phyloP scores from a whole-genome alignment of 1,284 basidiomycete species.

The Naganishia cerealis region DNA sequence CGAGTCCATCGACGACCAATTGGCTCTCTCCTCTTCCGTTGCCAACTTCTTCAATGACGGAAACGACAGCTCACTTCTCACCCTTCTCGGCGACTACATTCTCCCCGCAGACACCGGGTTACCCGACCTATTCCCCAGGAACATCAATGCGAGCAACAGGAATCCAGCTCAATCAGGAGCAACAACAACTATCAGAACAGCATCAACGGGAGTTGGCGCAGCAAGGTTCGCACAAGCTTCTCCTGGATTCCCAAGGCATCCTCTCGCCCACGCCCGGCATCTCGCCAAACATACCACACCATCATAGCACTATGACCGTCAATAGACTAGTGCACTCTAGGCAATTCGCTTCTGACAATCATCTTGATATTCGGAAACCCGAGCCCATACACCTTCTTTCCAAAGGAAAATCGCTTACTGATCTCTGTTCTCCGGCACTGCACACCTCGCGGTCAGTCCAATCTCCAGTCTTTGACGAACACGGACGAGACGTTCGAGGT shows the following conservation, averaged over 20 bases:
- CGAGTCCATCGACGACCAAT: slow-evolving; percentile 21
- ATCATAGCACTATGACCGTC: slow-evolving; percentile 2
- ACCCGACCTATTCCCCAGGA: slow-evolving; percentile 33
- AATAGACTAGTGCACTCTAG: slow-evolving; percentile 4
- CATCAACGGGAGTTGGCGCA: neutral
- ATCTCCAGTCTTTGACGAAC: slow-evolving; percentile 9
- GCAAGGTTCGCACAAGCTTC: slow-evolving; percentile 17
- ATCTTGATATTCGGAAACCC: slow-evolving; percentile 12
- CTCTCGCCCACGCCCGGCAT: slow-evolving; percentile 36
- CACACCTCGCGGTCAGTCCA: neutral
- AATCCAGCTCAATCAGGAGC: slow-evolving; percentile 9
- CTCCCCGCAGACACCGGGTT: slow-evolving; percentile 35
- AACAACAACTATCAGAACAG: neutral
- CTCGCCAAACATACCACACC: slow-evolving; percentile 27
- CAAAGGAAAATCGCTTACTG: slow-evolving; percentile 12
- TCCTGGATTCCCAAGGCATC: slow-evolving; percentile 30
- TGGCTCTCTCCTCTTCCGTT: slow-evolving; percentile 32
- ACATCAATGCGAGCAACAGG: slow-evolving; percentile 24
- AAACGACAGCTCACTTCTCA: slow-evolving; percentile 30
- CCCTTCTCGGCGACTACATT: slow-evolving; percentile 36
- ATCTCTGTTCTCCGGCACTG: slow-evolving; percentile 1
- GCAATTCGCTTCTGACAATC: slow-evolving; percentile 4
- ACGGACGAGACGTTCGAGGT: slow-evolving; percentile 16
- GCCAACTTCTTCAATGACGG: slow-evolving; percentile 10
- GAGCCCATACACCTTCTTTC: slow-evolving; percentile 8